These are phyloP conservation scores for Hymenoscyphus albidus DNA, from an alignment of 2,329 filamentous ascomycete species.

Conservation along the genomic window DNA sequence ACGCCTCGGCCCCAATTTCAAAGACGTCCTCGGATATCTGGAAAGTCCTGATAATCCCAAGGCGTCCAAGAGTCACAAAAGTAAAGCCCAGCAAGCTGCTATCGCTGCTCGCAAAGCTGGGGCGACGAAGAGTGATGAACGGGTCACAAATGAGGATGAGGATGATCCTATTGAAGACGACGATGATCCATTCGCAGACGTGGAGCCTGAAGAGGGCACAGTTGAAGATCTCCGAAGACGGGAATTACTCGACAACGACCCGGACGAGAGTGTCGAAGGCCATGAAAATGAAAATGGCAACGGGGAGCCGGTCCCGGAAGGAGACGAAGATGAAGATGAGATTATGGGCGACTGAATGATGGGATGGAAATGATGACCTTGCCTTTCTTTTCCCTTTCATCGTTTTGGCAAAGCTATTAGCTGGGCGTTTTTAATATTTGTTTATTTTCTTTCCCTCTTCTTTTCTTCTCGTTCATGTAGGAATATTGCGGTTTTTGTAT, in stretches of 20 bases:
- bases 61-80: conserved; percentile 34
- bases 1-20: conserved; percentile 81
- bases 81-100: conserved; percentile 42
- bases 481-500: not conserved
- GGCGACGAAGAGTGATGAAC: conserved; percentile 34
- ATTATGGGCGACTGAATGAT: conserved; percentile 41
- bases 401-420: not conserved
- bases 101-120: conserved; percentile 43
- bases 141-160: conserved; percentile 32
- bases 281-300: conserved; percentile 34
- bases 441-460: not conserved
- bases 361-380: not conserved
- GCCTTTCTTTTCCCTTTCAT: not conserved
- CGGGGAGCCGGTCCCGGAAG: conserved; percentile 26
- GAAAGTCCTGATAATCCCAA: conserved; percentile 60
- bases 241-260: conserved; percentile 52
- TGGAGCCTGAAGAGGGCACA: conserved; percentile 55
- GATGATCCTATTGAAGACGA: conserved; percentile 14
- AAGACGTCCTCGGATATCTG: conserved; percentile 75
- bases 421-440: not conserved
- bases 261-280: conserved; percentile 35
- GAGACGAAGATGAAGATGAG: conserved; percentile 36
- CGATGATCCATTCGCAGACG: conserved; percentile 43
- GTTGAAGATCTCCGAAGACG: conserved; percentile 53
- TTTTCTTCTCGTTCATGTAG: not conserved